Conservation (phyloP, 495 filamentous ascomycete genomes). For the Penicillium lagena region DNA sequence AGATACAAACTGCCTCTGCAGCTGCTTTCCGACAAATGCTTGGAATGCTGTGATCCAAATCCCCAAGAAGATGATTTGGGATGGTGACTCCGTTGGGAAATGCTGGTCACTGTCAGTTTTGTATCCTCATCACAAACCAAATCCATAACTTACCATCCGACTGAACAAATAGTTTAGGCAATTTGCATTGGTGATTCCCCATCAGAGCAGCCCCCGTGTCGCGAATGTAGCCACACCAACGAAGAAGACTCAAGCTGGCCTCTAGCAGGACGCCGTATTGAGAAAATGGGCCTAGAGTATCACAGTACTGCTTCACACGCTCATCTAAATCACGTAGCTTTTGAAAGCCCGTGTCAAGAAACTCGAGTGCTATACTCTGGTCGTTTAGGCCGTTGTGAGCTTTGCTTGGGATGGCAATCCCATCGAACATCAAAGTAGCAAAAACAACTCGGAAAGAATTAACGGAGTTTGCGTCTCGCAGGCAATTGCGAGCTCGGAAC, state of each 20-base stretch:
- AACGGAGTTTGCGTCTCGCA: constrained; percentile 2
- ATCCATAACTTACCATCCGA: neutral
- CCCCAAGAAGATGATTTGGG: neutral
- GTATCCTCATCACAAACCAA: neutral
- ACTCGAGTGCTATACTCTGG: neutral
- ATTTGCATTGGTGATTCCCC: constrained; percentile 5
- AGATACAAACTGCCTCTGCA: constrained; percentile 11
- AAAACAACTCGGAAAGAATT: constrained; percentile 12
- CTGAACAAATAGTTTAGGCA: constrained; percentile 3
- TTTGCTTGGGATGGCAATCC: constrained; percentile 10
- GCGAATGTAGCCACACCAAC: constrained; percentile 17
- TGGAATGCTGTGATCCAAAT: constrained; percentile 6
- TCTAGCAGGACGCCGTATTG: constrained; percentile 11
- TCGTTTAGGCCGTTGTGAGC: neutral
- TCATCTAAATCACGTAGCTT: constrained; percentile 7
- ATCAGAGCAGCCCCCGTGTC: constrained; percentile 17
- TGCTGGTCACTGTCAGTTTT: neutral
- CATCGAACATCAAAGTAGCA: constrained; percentile 15
- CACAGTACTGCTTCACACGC: constrained; percentile 11
- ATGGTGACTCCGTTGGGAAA: neutral
- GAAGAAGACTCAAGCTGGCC: constrained; percentile 15
- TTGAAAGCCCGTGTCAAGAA: constrained; percentile 5
- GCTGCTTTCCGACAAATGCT: constrained; percentile 9
- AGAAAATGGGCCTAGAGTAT: constrained; percentile 12
- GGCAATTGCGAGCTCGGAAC: constrained; percentile 2